Conservation (phyloP, 2,329 filamentous ascomycete species). For the Colletotrichum nymphaeae region DNA sequence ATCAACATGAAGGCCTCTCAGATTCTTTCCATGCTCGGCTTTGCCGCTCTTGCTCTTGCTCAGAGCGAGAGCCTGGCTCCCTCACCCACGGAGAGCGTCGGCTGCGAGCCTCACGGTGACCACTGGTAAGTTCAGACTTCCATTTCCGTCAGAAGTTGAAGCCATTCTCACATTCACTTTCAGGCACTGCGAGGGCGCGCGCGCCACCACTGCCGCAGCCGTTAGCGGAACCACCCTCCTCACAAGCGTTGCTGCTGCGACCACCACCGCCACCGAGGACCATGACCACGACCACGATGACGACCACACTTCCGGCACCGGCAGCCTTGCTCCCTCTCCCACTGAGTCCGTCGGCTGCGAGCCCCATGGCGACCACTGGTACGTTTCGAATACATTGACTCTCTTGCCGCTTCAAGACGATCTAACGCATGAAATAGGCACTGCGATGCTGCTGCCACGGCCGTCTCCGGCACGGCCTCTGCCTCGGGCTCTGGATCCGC, state of each 20-base stretch:
- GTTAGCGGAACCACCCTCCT: neutral
- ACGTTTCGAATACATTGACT: neutral
- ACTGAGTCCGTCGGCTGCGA: slow-evolving; percentile 50
- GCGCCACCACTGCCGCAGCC: neutral
- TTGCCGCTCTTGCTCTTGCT: slow-evolving; percentile 14
- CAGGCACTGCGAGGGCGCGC: slow-evolving; percentile 36
- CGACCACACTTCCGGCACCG: slow-evolving; percentile 35
- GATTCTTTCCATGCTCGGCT: slow-evolving; percentile 33
- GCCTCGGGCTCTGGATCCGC: neutral
- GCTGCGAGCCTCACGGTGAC: slow-evolving; percentile 51
- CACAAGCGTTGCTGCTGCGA: slow-evolving; percentile 13
- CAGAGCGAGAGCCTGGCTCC: slow-evolving; percentile 41
- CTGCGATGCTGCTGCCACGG: slow-evolving; percentile 23
- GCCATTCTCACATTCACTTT: neutral
- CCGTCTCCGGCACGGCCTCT: neutral
- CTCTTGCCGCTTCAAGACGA: neutral
- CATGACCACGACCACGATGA: slow-evolving; percentile 29
- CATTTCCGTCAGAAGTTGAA: too few species aligned
- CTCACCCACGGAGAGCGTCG: slow-evolving; percentile 48
- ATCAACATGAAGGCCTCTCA: slow-evolving; percentile 33
- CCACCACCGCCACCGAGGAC: slow-evolving; percentile 9
- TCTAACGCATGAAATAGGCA: slow-evolving; percentile 20
- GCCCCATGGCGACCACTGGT: slow-evolving; percentile 54
- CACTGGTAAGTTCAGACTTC: too few species aligned
- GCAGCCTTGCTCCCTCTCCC: slow-evolving; percentile 43